These are phyloP conservation scores for Termitomyces sp. DNA, from an alignment of 768 basidiomycete genomes.

Conservation along the genomic window DNA sequence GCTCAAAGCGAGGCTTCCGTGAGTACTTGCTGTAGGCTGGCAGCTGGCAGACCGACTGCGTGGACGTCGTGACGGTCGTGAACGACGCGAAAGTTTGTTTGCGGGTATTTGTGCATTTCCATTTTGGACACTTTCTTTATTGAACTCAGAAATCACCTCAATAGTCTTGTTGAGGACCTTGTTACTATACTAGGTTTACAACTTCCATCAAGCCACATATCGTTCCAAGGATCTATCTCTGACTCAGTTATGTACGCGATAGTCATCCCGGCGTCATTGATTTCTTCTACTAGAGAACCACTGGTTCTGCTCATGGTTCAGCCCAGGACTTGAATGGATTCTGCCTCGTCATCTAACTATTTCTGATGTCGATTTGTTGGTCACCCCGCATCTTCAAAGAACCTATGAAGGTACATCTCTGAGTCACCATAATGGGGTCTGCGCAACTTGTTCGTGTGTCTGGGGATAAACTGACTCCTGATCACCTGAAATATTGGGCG, in stretches of 20 bases:
- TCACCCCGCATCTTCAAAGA: not conserved
- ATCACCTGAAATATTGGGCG: not conserved
- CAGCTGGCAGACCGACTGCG: not conserved
- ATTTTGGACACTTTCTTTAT: not conserved
- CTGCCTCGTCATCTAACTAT: not conserved
- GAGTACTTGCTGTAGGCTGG: not conserved
- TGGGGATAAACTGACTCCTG: not conserved
- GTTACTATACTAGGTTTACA: not conserved
- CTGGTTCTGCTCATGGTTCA: not conserved
- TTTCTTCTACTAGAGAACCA: not conserved
- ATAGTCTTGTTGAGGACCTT: not conserved
- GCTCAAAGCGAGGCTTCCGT: not conserved
- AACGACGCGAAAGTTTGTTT: conserved; percentile 3
- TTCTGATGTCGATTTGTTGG: not conserved
- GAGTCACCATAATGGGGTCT: too few relatives aligned
- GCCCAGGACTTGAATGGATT: too few relatives aligned
- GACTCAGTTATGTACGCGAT: not conserved
- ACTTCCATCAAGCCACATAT: not conserved
- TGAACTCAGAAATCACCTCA: not conserved
- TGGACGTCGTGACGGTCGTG: not conserved
- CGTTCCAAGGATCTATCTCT: not conserved
- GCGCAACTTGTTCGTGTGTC: not conserved
- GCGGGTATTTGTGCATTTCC: not conserved
- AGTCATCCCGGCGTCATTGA: not conserved
- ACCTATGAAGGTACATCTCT: too few relatives aligned